phyloP scores from a whole-genome alignment of 2,329 filamentous ascomycete genomes.

The Domatiomyces globalis region DNA sequence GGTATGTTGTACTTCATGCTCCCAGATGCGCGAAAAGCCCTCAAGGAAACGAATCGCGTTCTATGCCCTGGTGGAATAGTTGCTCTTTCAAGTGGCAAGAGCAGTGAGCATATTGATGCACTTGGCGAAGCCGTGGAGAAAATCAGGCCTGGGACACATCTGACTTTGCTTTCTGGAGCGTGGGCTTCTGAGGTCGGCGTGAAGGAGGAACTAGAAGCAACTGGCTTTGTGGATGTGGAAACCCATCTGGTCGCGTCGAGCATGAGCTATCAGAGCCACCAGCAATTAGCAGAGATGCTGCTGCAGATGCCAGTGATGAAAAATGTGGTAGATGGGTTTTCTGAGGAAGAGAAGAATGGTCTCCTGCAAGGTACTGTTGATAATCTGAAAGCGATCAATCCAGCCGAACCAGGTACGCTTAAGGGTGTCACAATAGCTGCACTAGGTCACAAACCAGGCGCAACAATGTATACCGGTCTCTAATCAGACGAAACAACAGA shows the following conservation, averaged over 20 bases:
- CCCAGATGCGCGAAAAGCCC: background rate
- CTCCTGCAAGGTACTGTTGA: background rate
- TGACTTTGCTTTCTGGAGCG: background rate
- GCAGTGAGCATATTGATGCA: constrained; percentile 1
- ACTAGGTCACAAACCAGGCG: too few species aligned
- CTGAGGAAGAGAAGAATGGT: background rate
- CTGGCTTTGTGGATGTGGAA: constrained; percentile 1
- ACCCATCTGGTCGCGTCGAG: background rate
- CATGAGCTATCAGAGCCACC: background rate
- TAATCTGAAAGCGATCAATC: background rate
- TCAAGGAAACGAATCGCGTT: constrained; percentile 1
- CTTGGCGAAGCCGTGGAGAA: background rate
- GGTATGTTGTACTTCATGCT: constrained; percentile 1
- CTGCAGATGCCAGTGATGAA: constrained; percentile 3
- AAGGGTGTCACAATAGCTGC: background rate
- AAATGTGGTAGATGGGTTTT: background rate
- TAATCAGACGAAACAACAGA: too few species aligned
- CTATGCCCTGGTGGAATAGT: background rate
- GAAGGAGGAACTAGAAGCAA: background rate
- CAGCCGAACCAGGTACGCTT: background rate
- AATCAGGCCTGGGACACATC: background rate
- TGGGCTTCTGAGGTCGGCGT: constrained; percentile 1
- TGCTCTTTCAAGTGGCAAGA: background rate
- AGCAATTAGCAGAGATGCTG: constrained; percentile 1
- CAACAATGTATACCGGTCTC: too few species aligned